Base-by-base conservation (phyloP, 306 rosid genomes). In the Quercus rubra region DNA sequence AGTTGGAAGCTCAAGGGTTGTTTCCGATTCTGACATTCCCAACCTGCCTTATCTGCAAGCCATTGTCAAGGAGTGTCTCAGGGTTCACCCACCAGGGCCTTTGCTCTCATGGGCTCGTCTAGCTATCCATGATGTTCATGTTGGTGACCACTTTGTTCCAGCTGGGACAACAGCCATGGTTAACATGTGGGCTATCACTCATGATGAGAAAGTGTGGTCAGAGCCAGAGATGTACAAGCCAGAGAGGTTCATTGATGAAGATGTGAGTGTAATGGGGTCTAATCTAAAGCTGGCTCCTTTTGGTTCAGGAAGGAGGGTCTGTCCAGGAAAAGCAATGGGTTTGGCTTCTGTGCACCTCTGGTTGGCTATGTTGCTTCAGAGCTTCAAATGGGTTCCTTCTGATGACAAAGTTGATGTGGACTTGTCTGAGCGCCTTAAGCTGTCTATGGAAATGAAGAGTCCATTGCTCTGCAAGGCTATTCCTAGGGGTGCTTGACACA, bases 171-270 rank as follows among this genome's bases (percentile, higher is more conserved):
- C 88, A 5, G 86, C 90, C 30, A 84, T 87, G 86, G 90, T 87
- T 21, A 87, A 87, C 80, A 87, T 87, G 88, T 87, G 88, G 90
- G 82, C 88, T 2, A 87, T 87, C 33, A 79, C 88, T 1, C 90
- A 87, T 15, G 80, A 87, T n/a, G 74, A 55, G 11, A 77, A 27
- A 3, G 57, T 84, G 1, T 87, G 90, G 90, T 5, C 54, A 1
- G 86, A 84, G 20, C 83, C 90, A 0, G 61, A 73, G 10, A 54
- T 38, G 78, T 87, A 84, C 15, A 80, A 31, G 4, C 90, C 90
- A 2, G 84, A 84, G 63, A 51, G 90, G 4, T 87, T 87, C 71
- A 59, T 83, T 5, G 49, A 41, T 15, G n/a, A 11, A 38, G 83
- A 84, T 18, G 46, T 87, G 20, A 70, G 71, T 62, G 56, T 87